Percentiles rank a stretch among this genome's conserved stretches.
phyloP scores from a whole-genome alignment of 306 rosid genomes.

The Vigna angularis region DNA sequence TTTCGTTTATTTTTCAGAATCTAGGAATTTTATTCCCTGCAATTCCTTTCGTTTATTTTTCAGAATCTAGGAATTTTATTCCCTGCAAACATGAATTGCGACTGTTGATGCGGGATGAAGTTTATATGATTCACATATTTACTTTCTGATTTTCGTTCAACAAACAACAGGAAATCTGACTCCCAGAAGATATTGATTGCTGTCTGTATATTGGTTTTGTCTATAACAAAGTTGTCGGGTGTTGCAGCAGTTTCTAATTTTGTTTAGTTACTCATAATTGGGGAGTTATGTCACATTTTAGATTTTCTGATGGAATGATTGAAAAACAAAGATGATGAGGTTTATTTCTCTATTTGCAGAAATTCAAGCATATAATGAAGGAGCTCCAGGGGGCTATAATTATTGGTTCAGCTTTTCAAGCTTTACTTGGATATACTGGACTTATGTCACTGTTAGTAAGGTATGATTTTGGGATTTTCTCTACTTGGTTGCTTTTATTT shows the following conservation, averaged over 20 bases:
- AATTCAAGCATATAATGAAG: constrained; percentile 95
- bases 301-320: constrained; percentile 8
- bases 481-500: constrained; percentile 10
- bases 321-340: constrained; percentile 1
- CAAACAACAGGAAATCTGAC: background rate
- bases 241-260: constrained; percentile 29
- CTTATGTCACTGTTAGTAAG: constrained; percentile 86
- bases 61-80: background rate
- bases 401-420: constrained; percentile 89
- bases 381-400: constrained; percentile 98
- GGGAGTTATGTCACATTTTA: constrained; percentile 1
- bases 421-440: constrained; percentile 93
- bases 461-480: constrained; percentile 53
- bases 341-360: constrained; percentile 61
- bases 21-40: background rate
- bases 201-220: constrained; percentile 16
- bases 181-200: background rate
- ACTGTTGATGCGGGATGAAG: background rate
- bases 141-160: background rate
- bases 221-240: background rate
- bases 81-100: background rate
- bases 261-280: background rate
- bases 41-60: constrained; percentile 29
- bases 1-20: constrained; percentile 28
- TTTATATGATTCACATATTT: background rate